These are phyloP conservation scores for Vaccinium darrowii DNA, from an alignment of 148 eudicot species.

Conservation along the genomic window DNA sequence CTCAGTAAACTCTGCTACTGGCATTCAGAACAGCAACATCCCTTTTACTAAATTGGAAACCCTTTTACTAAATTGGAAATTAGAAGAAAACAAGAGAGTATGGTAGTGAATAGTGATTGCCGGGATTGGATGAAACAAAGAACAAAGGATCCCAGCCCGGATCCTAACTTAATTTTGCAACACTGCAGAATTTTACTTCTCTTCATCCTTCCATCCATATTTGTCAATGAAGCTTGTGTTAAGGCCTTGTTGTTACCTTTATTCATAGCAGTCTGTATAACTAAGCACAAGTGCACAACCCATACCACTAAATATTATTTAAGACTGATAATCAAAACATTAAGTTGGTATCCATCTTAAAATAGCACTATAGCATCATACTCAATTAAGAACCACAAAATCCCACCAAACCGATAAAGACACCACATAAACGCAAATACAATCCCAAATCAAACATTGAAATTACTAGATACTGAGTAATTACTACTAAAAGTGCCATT, in stretches of 20 bases:
- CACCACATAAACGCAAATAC: conserved; percentile 6
- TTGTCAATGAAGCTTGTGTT: background rate
- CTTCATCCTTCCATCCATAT: background rate
- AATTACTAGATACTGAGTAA: conserved; percentile 8
- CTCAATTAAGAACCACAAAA: conserved; percentile 10
- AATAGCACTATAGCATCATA: conserved; percentile 6
- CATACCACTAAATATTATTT: conserved; percentile 12
- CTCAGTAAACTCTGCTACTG: background rate
- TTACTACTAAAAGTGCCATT: background rate
- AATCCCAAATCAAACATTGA: background rate
- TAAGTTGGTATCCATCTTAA: conserved; percentile 13
- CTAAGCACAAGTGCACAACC: background rate
- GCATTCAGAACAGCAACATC: background rate
- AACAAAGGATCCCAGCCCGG: background rate
- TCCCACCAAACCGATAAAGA: background rate
- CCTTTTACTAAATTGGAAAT: background rate
- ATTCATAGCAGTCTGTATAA: background rate
- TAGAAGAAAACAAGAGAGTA: background rate
- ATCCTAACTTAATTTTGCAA: background rate
- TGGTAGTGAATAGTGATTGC: background rate
- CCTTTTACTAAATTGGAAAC: background rate
- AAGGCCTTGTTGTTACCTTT: background rate
- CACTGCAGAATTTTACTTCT: background rate
- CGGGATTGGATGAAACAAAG: background rate
- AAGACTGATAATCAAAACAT: conserved; percentile 3